Conservation (phyloP, 352 stramenopile species). For the Globisporangium camurandrum region DNA sequence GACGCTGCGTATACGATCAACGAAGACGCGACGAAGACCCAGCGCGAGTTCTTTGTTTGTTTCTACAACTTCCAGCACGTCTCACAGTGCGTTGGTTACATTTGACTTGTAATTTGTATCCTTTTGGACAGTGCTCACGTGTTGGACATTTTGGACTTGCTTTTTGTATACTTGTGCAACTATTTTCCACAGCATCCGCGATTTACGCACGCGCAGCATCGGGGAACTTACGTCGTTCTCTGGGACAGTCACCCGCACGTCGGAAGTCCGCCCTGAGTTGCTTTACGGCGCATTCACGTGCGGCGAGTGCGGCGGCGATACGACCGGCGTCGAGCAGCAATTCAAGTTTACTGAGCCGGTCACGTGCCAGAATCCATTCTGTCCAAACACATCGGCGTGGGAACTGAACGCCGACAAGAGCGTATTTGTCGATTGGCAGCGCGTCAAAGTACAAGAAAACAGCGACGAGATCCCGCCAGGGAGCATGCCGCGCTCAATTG, state of each 20-base stretch:
- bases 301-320: constrained; percentile 89
- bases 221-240: constrained; percentile 90
- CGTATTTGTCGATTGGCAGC: constrained; percentile 98
- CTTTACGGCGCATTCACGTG: constrained; percentile 94
- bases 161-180: not conserved
- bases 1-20: constrained; percentile 71
- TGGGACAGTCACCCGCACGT: constrained; percentile 96
- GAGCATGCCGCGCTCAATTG: constrained; percentile 95
- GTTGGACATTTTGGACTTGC: constrained; percentile 8
- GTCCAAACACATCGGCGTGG: constrained; percentile 84
- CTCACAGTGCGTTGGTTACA: constrained; percentile 43
- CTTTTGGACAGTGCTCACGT: constrained; percentile 13
- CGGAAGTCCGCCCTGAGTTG: constrained; percentile 96
- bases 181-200: constrained; percentile 64
- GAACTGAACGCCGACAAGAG: constrained; percentile 88
- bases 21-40: constrained; percentile 72
- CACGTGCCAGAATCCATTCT: constrained; percentile 95
- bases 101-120: not conserved
- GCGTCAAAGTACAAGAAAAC: constrained; percentile 98
- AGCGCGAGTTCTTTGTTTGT: constrained; percentile 82
- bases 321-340: constrained; percentile 93
- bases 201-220: constrained; percentile 90
- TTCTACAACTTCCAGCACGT: constrained; percentile 89
- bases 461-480: constrained; percentile 98
- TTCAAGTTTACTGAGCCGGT: constrained; percentile 97